phyloP scores from a whole-genome alignment of 2,329 filamentous ascomycete genomes.

The Camptophora hylomeconis region DNA sequence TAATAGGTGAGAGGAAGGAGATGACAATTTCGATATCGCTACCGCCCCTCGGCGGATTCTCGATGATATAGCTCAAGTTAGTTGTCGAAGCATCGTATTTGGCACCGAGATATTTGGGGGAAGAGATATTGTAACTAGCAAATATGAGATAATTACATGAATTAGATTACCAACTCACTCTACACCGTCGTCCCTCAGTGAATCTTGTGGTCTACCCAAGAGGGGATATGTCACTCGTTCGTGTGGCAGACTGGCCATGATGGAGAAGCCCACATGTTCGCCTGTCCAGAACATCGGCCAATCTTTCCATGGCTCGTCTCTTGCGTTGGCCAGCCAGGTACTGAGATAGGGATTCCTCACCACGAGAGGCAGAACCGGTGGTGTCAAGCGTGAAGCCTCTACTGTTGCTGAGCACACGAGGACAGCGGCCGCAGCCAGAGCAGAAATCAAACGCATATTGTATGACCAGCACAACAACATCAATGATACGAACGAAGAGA shows the following conservation, averaged over 20 bases:
- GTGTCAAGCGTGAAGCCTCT: constrained; percentile 20
- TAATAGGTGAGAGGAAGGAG: constrained; percentile 64
- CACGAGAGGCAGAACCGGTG: constrained; percentile 56
- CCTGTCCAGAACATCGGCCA: constrained; percentile 85
- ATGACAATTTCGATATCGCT: constrained; percentile 37
- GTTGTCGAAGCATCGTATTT: constrained; percentile 59
- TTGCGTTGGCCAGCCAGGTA: constrained; percentile 54
- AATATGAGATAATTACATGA: constrained; percentile 14
- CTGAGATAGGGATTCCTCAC: constrained; percentile 65
- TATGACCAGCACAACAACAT: no score
- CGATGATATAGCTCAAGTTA: constrained; percentile 49
- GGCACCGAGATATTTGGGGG: constrained; percentile 45
- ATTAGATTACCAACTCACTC: constrained; percentile 42
- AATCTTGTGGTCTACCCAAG: constrained; percentile 53
- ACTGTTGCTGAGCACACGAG: constrained; percentile 6
- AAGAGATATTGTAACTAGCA: constrained; percentile 43
- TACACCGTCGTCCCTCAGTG: constrained; percentile 46
- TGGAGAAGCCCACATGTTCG: constrained; percentile 49
- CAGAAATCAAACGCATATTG: constrained; percentile 17
- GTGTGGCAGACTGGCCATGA: constrained; percentile 49
- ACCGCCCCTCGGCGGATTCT: constrained; percentile 31
- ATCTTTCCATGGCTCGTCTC: constrained; percentile 62
- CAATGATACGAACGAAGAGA: no score
- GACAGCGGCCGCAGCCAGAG: constrained; percentile 10
- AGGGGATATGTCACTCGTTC: constrained; percentile 50